These are phyloP conservation scores for Coemansia guatemalensis DNA, from an alignment of 192 early-diverging fungal genomes.

Conservation along the genomic window DNA sequence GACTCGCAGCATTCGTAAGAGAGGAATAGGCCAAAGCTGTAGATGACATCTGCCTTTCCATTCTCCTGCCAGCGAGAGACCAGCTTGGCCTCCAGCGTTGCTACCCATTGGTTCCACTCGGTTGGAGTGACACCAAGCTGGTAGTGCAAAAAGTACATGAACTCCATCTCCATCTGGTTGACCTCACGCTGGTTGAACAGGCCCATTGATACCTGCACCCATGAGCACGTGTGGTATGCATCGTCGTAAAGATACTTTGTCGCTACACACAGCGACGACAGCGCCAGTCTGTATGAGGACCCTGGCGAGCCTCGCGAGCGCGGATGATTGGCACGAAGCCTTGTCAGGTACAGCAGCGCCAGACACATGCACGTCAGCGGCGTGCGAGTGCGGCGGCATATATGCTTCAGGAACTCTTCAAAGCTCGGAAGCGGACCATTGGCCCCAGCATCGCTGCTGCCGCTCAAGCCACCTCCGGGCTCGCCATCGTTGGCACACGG, in stretches of 20 bases:
- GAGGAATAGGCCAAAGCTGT: conserved; percentile 51
- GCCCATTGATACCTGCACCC: conserved; percentile 61
- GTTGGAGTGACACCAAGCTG: conserved; percentile 55
- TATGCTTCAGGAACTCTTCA: conserved; percentile 55
- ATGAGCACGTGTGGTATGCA: conserved; percentile 67
- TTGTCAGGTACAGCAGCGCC: conserved; percentile 57
- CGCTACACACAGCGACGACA: conserved; percentile 66
- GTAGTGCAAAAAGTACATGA: conserved; percentile 58
- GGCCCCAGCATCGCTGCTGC: conserved; percentile 1
- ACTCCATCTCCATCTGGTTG: conserved; percentile 68
- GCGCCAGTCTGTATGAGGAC: conserved; percentile 62
- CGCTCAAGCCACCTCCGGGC: conserved; percentile 8
- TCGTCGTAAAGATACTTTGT: conserved; percentile 71
- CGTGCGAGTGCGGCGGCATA: conserved; percentile 56
- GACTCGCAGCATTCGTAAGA: conserved; percentile 54
- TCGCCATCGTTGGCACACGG: conserved; percentile 45
- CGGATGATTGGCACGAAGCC: conserved; percentile 57
- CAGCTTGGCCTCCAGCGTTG: conserved; percentile 56
- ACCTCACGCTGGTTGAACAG: conserved; percentile 60
- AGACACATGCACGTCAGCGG: conserved; percentile 54
- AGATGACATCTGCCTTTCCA: conserved; percentile 51
- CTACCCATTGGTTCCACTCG: conserved; percentile 57
- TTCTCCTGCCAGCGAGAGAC: conserved; percentile 52
- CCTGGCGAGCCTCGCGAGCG: conserved; percentile 57
- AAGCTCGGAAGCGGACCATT: conserved; percentile 37